phyloP scores from a whole-genome alignment of 192 early-diverging fungal species.

The Lobosporangium transversale region DNA sequence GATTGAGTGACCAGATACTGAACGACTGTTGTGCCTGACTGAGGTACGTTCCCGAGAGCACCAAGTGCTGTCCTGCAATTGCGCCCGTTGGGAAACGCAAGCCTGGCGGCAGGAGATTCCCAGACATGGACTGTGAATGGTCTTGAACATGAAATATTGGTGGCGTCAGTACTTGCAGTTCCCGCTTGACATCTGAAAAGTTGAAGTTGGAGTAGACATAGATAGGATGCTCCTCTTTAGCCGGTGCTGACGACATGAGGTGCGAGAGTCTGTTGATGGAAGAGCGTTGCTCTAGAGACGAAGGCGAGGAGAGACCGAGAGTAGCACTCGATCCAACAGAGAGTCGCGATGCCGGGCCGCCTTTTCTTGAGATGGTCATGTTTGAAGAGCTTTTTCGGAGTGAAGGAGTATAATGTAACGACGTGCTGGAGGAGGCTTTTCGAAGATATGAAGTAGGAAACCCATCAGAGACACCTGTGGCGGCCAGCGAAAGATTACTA shows the following conservation, averaged over 20 bases:
- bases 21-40: conserved; percentile 68
- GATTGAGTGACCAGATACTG: conserved; percentile 73
- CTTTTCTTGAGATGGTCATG: conserved; percentile 20
- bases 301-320: conserved; percentile 22
- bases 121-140: conserved; percentile 68
- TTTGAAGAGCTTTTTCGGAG: conserved; percentile 40
- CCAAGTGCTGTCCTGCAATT: conserved; percentile 69
- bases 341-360: conserved; percentile 26
- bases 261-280: conserved; percentile 45
- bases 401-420: conserved; percentile 45
- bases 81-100: conserved; percentile 77
- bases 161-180: conserved; percentile 68
- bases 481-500: conserved; percentile 2
- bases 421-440: conserved; percentile 40
- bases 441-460: conserved; percentile 35
- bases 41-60: conserved; percentile 77
- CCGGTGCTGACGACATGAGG: conserved; percentile 7
- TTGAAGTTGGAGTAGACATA: conserved; percentile 83
- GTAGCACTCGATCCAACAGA: conserved; percentile 16
- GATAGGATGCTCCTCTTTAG: conserved; percentile 52
- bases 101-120: conserved; percentile 74
- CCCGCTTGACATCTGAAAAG: conserved; percentile 75
- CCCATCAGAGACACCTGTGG: conserved; percentile 12
- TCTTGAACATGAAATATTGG: conserved; percentile 69
- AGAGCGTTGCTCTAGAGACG: conserved; percentile 13